Conservation (phyloP, 2,329 filamentous ascomycete genomes). For the Penicillium brasilianum region DNA sequence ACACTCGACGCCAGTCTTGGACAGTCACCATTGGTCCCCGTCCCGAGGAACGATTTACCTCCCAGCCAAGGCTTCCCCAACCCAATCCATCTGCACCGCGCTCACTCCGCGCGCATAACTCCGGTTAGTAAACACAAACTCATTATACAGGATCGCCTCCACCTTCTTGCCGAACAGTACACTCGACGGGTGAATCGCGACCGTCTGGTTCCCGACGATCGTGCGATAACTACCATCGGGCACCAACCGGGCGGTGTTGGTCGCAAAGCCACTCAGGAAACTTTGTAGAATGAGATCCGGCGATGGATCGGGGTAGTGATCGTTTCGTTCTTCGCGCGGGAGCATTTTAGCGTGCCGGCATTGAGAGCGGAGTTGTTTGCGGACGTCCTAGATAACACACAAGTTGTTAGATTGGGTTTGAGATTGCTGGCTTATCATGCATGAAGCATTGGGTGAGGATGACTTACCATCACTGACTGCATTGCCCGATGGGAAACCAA, state of each 20-base stretch:
- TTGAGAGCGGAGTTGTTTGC: constrained; percentile 64
- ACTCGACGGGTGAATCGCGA: constrained; percentile 67
- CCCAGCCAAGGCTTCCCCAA: constrained; percentile 56
- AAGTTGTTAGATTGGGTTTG: constrained; percentile 12
- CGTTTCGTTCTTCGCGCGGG: constrained; percentile 32
- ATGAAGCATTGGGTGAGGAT: not conserved
- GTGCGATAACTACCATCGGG: constrained; percentile 68
- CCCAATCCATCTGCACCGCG: constrained; percentile 66
- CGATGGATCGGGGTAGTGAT: constrained; percentile 40
- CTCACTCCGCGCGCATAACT: constrained; percentile 67
- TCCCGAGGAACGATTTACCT: too few relatives aligned
- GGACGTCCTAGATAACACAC: constrained; percentile 54
- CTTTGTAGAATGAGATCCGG: constrained; percentile 60
- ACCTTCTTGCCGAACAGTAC: constrained; percentile 64
- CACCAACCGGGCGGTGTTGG: constrained; percentile 64
- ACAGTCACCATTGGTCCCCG: not conserved
- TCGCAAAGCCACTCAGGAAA: constrained; percentile 63
- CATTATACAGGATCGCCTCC: constrained; percentile 68
- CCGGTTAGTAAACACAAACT: constrained; percentile 69
- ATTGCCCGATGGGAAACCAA: constrained; percentile 67
- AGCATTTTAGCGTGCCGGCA: constrained; percentile 57
- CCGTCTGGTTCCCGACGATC: constrained; percentile 64
- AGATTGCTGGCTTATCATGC: not conserved
- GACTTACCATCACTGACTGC: constrained; percentile 64
- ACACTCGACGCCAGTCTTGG: not conserved